Percentiles rank a stretch among this genome's conserved stretches.
Evolutionary conservation across 1,284 basidiomycete species (phyloP).

Genomic region (Gymnopus androsaceus): DNA sequence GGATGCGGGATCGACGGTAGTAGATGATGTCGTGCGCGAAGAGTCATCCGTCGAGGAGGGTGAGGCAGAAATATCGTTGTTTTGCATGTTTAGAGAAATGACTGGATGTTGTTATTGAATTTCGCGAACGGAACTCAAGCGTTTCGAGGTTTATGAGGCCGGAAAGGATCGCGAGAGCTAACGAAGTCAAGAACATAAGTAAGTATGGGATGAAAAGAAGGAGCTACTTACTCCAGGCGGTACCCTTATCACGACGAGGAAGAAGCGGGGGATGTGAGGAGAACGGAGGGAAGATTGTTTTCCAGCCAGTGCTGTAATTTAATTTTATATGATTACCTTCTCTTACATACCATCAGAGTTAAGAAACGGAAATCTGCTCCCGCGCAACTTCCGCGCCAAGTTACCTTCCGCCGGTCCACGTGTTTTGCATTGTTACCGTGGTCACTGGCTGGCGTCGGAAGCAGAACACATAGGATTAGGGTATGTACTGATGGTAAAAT

Average conservation of each 20-base stretch:
- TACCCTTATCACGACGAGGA: conserved; percentile 56
- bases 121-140: conserved; percentile 76
- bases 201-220: background rate
- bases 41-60: conserved; percentile 59
- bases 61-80: conserved; percentile 22
- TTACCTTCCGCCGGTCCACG: no score
- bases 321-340: background rate
- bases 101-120: conserved; percentile 22
- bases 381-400: no score
- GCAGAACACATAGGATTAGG: no score
- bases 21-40: conserved; percentile 30
- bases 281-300: background rate
- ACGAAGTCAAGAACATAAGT: conserved; percentile 8
- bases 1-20: conserved; percentile 26
- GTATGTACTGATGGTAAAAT: no score
- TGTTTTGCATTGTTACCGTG: no score
- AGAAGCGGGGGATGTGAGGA: background rate
- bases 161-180: conserved; percentile 94
- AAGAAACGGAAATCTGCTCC: no score
- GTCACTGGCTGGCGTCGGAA: no score
- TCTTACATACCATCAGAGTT: background rate
- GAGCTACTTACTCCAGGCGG: conserved; percentile 66
- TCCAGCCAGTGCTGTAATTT: background rate
- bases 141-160: conserved; percentile 64
- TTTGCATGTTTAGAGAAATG: conserved; percentile 21